These are phyloP conservation scores for Ophiosphaerella korrae DNA, from an alignment of 2,329 filamentous ascomycete genomes.

Conservation along the genomic window DNA sequence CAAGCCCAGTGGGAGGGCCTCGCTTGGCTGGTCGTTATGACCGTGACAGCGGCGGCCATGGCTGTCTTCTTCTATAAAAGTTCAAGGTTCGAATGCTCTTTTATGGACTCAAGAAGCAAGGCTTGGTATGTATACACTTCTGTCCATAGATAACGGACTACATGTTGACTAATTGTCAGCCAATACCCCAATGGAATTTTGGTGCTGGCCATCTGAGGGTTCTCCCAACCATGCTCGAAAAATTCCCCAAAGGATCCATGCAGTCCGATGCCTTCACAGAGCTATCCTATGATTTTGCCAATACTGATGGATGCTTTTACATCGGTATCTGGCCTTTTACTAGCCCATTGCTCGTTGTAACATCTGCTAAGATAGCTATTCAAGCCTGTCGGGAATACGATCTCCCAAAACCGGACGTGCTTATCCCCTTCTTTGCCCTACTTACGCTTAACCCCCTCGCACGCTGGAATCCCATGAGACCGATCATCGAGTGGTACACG, in stretches of 20 bases:
- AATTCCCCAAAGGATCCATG: slow-evolving; percentile 13
- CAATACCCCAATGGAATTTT: slow-evolving; percentile 18
- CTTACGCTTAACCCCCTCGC: no score
- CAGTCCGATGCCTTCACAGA: slow-evolving; percentile 10
- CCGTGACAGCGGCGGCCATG: slow-evolving; percentile 1
- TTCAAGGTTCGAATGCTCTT: slow-evolving; percentile 13
- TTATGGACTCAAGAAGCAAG: slow-evolving; percentile 12
- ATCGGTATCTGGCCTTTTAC: slow-evolving; percentile 26
- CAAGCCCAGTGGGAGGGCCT: neutral
- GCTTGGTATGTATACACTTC: slow-evolving; percentile 5
- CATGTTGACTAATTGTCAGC: no score
- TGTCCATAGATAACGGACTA: no score
- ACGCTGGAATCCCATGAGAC: no score
- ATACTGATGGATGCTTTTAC: slow-evolving; percentile 8
- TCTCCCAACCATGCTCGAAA: slow-evolving; percentile 3
- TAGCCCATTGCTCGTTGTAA: slow-evolving; percentile 16
- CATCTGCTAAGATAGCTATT: slow-evolving; percentile 9
- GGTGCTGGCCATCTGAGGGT: slow-evolving; percentile 11
- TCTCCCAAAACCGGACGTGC: slow-evolving; percentile 13
- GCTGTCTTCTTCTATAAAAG: slow-evolving; percentile 5
- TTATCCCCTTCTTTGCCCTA: slow-evolving; percentile 24
- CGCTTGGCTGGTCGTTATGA: slow-evolving; percentile 5
- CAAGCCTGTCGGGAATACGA: slow-evolving; percentile 11
- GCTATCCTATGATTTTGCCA: slow-evolving; percentile 8
- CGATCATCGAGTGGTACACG: neutral